phyloP scores from a whole-genome alignment of 805 yeast genomes.

The Pichia phayaonensis region DNA sequence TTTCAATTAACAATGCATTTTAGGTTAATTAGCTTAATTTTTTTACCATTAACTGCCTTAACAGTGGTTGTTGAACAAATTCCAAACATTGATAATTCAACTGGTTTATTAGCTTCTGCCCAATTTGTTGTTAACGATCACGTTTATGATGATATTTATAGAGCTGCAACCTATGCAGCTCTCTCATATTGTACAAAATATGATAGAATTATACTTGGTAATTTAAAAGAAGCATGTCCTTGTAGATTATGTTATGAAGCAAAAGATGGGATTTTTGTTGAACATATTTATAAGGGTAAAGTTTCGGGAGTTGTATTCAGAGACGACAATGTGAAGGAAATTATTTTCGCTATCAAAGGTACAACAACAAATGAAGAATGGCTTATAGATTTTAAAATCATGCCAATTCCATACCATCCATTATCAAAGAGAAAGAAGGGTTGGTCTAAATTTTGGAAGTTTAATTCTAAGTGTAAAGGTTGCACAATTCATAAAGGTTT shows the following conservation, averaged over 20 bases:
- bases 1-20: not conserved
- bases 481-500: conserved; percentile 66
- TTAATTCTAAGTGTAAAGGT: conserved; percentile 32
- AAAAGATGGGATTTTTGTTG: conserved; percentile 28
- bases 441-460: conserved; percentile 9
- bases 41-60: not conserved
- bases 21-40: not conserved
- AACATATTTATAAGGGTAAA: conserved; percentile 34
- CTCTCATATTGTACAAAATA: conserved; percentile 30
- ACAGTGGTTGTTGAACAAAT: not conserved
- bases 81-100: not conserved
- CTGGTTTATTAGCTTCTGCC: not conserved
- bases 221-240: conserved; percentile 29
- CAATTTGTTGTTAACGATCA: not conserved
- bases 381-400: conserved; percentile 47
- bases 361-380: conserved; percentile 55
- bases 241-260: conserved; percentile 24
- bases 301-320: conserved; percentile 51
- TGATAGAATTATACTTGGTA: conserved; percentile 17
- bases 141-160: conserved; percentile 15
- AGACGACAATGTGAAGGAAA: conserved; percentile 36
- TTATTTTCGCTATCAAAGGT: conserved; percentile 55
- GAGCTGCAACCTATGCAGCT: conserved; percentile 28
- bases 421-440: conserved; percentile 12
- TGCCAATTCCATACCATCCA: conserved; percentile 36